Conservation (phyloP, 2,329 filamentous ascomycete genomes). For the Colletotrichum viniferum region DNA sequence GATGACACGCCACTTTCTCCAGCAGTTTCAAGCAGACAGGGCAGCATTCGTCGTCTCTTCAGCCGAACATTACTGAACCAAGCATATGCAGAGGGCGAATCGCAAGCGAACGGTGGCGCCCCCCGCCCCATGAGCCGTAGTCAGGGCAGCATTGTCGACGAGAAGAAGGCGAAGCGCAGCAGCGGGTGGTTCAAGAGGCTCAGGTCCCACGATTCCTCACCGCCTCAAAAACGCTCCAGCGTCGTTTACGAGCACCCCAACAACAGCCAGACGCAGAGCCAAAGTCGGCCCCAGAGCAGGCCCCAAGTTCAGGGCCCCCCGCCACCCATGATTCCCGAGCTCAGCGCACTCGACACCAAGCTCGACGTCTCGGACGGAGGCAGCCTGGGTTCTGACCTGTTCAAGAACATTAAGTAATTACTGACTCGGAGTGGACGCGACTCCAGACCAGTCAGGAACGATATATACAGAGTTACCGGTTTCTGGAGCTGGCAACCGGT, state of each 20-base stretch:
- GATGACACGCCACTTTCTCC: conserved; percentile 59
- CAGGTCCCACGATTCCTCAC: conserved; percentile 40
- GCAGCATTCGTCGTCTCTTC: conserved; percentile 62
- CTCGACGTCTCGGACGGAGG: conserved; percentile 48
- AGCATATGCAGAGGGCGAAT: conserved; percentile 55
- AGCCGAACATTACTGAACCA: conserved; percentile 60
- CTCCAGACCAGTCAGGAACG: not conserved
- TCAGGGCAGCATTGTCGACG: conserved; percentile 52
- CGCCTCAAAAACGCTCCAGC: conserved; percentile 45
- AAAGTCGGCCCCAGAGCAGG: conserved; percentile 27
- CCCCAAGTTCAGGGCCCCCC: conserved; percentile 48
- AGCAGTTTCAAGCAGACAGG: conserved; percentile 53
- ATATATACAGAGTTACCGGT: not conserved
- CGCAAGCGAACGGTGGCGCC: conserved; percentile 41
- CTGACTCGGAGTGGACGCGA: not conserved
- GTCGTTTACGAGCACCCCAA: conserved; percentile 42
- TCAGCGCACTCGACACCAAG: conserved; percentile 56
- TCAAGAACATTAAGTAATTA: conserved; percentile 62
- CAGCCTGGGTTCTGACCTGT: conserved; percentile 56
- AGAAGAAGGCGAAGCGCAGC: conserved; percentile 58
- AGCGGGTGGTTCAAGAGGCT: conserved; percentile 66
- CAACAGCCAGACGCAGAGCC: conserved; percentile 22
- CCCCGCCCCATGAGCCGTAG: conserved; percentile 56
- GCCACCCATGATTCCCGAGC: conserved; percentile 65
- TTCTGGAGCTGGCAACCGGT: conserved; percentile 15